These are phyloP conservation scores for Backusella westeae DNA, from an alignment of 192 early-diverging fungal genomes.

Conservation along the genomic window DNA sequence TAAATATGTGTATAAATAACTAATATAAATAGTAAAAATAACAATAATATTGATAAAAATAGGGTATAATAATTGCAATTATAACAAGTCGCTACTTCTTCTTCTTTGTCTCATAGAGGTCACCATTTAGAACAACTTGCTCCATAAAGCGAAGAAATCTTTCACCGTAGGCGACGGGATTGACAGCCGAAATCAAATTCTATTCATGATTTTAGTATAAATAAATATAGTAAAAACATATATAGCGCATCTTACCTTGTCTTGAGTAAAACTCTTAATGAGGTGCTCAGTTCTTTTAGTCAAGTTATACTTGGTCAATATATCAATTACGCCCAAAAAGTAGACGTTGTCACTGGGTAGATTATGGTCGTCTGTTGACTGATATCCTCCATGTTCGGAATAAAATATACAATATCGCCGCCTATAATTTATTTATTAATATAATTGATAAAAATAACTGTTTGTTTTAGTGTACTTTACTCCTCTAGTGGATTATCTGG, in stretches of 20 bases:
- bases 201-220: constrained; percentile 22
- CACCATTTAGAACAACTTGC: not conserved
- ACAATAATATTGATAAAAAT: not conserved
- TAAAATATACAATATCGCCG: constrained; percentile 85
- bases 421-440: constrained; percentile 29
- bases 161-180: constrained; percentile 81
- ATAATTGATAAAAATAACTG: not conserved
- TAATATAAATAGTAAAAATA: not conserved
- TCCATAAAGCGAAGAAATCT: constrained; percentile 88
- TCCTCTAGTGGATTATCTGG: constrained; percentile 52
- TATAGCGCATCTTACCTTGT: constrained; percentile 42
- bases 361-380: constrained; percentile 72
- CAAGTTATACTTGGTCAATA: constrained; percentile 88
- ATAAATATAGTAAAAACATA: too few species aligned
- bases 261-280: constrained; percentile 77
- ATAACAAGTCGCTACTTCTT: not conserved
- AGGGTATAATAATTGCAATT: not conserved
- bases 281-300: constrained; percentile 85
- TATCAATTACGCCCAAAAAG: constrained; percentile 96
- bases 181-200: constrained; percentile 77
- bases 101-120: not conserved
- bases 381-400: constrained; percentile 86
- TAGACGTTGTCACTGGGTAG: constrained; percentile 64
- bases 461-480: constrained; percentile 14
- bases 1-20: not conserved